Evolutionary conservation across 345 rosid species (phyloP), one percentile per base, ranked within the genome.

Genomic region (Isatis tinctoria): DNA sequence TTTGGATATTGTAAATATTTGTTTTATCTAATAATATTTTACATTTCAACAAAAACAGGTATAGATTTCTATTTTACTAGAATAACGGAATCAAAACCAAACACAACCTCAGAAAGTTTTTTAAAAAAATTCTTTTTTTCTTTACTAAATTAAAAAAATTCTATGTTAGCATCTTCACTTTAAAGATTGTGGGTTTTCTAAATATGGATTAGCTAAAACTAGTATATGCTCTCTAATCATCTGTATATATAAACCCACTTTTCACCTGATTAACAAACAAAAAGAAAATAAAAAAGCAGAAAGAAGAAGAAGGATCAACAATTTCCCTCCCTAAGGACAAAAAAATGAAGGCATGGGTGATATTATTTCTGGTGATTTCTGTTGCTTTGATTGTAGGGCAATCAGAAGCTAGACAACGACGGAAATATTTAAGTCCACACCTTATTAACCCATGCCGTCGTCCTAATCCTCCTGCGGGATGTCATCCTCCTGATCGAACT

Each of bases 311-410:
- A 74, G 52, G 52, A 65, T 67, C 72, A 24, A 57, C 9, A 2
- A 45, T 36, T 24, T 39, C n/a, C n/a, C n/a, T 56, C 2, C 11
- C 32, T 27, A 40, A 24, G 8, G 35, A 30, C 8, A 39, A 1
- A 10, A n/a, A 57, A 27, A 74, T 74, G 78, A 74, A 66, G 67
- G 51, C 67, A 26, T 57, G 26, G n/a, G 32, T 57, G 41, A 74
- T 74, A 35, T 45, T 74, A 13, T 12, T 74, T 49, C 47, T 74
- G 78, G 66, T 65, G 17, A 36, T 74, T 65, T 45, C 14, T 47
- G 33, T 14, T 5, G 66, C 66, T 56, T 12, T 28, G 66, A 45
- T 74, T 35, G 22, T 45, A n/a, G 24, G 36, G 3, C 72, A 65
- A 57, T 35, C 78, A 44, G 72, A 74, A 14, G 71, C 58, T 52